Evolutionary conservation across 768 basidiomycete genomes (phyloP), one percentile per base, ranked within the genome.

Genomic region (Trametes gibbosa): DNA sequence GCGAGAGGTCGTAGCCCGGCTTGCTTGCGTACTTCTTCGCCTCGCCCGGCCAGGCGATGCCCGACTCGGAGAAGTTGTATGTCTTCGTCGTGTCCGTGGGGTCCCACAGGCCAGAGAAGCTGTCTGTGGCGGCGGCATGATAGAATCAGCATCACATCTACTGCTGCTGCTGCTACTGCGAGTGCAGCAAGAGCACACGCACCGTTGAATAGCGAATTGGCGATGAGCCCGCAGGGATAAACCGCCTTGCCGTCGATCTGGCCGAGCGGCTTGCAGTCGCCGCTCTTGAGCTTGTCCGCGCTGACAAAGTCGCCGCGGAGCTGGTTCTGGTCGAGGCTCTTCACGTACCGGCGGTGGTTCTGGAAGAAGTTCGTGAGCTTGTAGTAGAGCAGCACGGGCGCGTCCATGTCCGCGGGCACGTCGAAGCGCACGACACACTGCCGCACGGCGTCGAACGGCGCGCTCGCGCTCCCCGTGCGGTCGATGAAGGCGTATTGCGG

Each of bases 171-270:
- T 39, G 37, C 37, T 4, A 39, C 6, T 14, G 10, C 19, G 19
- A 24, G 7, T 43, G 34, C 14, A 41, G 56, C 35, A 16, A 27
- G n/a, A n/a, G 10, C 9, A 5, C 32, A 64, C 83, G 35, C 49
- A 92, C 94, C 95, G 68, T 99, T 99, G 79, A 98, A 99, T 10
- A 94, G 39, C 1, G 94, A 97, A 75, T 99, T 99, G 45, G 97
- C 97, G 63, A 99, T 96, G 63, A 99, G 78, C 40, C 97, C 97
- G 65, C 97, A 99, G 1, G 97, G 97, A 68, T 95, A 99, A 70
- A 94, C 84, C 9, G 82, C 77, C 67, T 81, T 84, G 43, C 42
- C 49, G n/a, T 79, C 73, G 13, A 65, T 64, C 6, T 73, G 73
- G 5, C 77, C 89, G 47, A 96, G 79, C 2, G 97, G 97, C 71